Base-by-base conservation (phyloP, 2,329 filamentous ascomycete genomes). In the Penicillium sp. region DNA sequence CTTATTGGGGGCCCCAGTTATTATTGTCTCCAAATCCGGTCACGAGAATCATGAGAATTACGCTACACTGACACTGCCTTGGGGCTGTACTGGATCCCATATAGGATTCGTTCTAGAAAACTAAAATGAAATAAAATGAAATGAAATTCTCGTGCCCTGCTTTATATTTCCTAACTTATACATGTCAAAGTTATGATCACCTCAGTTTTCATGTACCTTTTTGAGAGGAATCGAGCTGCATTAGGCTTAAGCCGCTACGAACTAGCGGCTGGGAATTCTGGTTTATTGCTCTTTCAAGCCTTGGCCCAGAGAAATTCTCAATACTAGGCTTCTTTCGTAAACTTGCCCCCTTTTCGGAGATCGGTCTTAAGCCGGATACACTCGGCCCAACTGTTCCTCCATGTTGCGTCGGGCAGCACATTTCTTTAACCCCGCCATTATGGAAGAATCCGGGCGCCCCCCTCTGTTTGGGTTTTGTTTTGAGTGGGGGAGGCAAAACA, bases 401-500 rank as follows among this genome's bases (percentile, higher is more conserved):
- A 20, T 11, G 37, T 40, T 40, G 37, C 37, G 48, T 54, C 50
- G 53, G 53, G 50, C 49, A 53, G 42, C 46, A 48, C 49, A 15
- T 22, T 46, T 52, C 52, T 48, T 43, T 33, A 57, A 57, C 58
- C 60, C 60, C 60, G 53, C 58, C 42, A 43, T 27, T n/a, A 51
- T 58, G 58, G 58, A 55, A 59, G 26, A 46, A 49, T 50, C 53
- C 60, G 58, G 60, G 49, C 51, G 48, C 45, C 51, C 42, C 49
- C 31, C 49, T 52, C 51, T 53, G 33, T 22, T 48, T 46, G 27
- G 25, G 26, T 27, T 44, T 33, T 23, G 51, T 45, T 40, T 27
- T 35, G 42, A 53, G 46, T 50, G 40, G 29, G 25, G 37, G 44
- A 47, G 44, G 44, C 42, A 45, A 45, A 45, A 27, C 14, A 45